Base-by-base conservation (phyloP, 2,329 filamentous ascomycete genomes). In the Pestalotiopsis sp. region DNA sequence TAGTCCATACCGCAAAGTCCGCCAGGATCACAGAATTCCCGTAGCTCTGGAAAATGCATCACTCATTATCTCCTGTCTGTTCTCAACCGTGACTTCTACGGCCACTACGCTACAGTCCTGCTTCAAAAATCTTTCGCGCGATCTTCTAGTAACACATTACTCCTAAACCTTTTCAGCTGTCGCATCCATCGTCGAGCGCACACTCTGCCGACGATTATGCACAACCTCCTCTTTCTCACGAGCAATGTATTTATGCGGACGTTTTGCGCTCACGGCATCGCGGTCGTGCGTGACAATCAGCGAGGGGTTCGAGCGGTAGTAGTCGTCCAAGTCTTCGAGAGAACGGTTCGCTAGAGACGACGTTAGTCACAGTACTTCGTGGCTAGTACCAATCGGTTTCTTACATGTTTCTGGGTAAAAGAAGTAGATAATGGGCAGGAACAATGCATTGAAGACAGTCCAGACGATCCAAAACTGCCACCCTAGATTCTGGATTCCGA, bases 381-480 rank as follows among this genome's bases (percentile, higher is more conserved):
- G 44, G 10, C 3, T 17, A 9, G 4, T n/a, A 7, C 4, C 10
- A 14, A 26, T 13, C 2, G 4, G 11, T 13, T 13, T 14, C 56
- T 58, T 58, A 26, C 56, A 24, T 11, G 56, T 83, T 69, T 84
- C 82, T 0, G 81, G 81, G 66, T 82, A 84, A 70, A 84, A 79
- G 58, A 83, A 77, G 71, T 81, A 84, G 1, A 81, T 81, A 63
- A 81, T 77, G 0, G 81, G 82, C 24, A 84, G 13, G 56, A 81
- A 81, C 0, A 78, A 68, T 48, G 80, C 79, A 73, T 81, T 83
- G 64, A 82, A 80, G 11, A 82, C 78, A 1, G 81, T 79, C 80
- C 82, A 87, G 60, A 86, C 81, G 58, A 86, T 79, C 75, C 83
- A 86, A 72, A 83, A 86, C 65, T 80, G 81, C 79, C 83, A 86